Conservation (phyloP, 1,139 yeast species). For the Pichia sp. region DNA sequence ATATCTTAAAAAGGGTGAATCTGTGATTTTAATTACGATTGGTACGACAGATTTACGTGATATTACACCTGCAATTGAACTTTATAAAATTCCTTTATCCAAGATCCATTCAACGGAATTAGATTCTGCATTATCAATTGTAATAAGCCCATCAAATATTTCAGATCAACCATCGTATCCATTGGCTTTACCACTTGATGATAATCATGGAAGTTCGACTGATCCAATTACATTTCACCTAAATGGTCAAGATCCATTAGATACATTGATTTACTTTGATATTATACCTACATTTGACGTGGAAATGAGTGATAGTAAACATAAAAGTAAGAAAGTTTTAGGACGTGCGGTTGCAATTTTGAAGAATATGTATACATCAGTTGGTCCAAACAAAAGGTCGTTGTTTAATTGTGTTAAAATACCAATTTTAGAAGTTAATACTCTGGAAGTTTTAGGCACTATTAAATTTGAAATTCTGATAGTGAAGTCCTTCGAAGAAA, state of each 20-base stretch:
- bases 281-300: constrained; percentile 86
- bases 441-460: constrained; percentile 71
- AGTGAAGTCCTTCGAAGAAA: constrained; percentile 70
- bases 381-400: constrained; percentile 66
- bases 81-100: constrained; percentile 68
- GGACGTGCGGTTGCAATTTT: constrained; percentile 86
- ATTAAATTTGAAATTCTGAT: constrained; percentile 70
- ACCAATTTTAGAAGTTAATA: constrained; percentile 72
- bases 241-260: constrained; percentile 43
- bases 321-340: constrained; percentile 39
- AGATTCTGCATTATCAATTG: constrained; percentile 81
- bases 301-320: constrained; percentile 36
- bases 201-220: constrained; percentile 65
- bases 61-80: constrained; percentile 53
- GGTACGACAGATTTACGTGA: constrained; percentile 82
- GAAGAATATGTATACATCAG: constrained; percentile 56
- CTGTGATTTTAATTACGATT: constrained; percentile 67
- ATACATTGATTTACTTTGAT: constrained; percentile 70
- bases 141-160: constrained; percentile 50
- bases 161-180: constrained; percentile 55
- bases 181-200: constrained; percentile 80
- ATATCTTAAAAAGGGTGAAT: constrained; percentile 57
- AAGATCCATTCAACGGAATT: constrained; percentile 75
- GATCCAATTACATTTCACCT: constrained; percentile 80
- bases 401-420: constrained; percentile 60